Base-by-base conservation (phyloP, 2,329 filamentous ascomycete species). In the Trichoderma sp. region DNA sequence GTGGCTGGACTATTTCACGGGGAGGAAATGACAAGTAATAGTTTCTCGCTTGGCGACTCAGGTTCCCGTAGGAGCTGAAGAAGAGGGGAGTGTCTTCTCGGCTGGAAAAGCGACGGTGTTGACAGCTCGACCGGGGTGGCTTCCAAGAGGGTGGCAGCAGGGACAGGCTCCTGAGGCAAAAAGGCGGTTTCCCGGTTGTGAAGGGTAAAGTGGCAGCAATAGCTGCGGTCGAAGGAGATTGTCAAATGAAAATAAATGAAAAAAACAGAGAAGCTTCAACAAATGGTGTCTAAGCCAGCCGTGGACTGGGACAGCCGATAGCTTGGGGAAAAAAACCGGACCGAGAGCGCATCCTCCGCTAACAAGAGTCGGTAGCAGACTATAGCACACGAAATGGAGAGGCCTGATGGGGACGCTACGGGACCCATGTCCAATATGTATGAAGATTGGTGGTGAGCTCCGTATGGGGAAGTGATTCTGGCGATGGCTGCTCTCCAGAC, bases 321-420 rank as follows among this genome's bases (percentile, higher is more conserved):
- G 63, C 63, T 66, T 66, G 63, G 63, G 54, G 54, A 28, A 66
- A 66, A 66, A 66, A 66, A 66, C 63, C 63, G 63, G 63, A 55
- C 63, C 63, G 63, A 66, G 63, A 66, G n/a, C 18, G 54, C 30
- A 66, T 58, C 63, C 63, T 66, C 39, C 63, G 63, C 52, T 58
- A 24, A 28, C 37, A 43, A 49, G 54, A 28, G 52, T 66, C 51
- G 54, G 63, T 66, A 66, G 63, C 18, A 32, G 43, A 28, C 54
- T 37, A 51, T 64, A 28, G 56, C 52, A 56, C 5, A 65, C 26
- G 61, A 65, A 65, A 68, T 16, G 61, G 61, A 56, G 59, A 63
- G 26, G 61, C 37, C 11, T 26, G 61, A 65, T 65, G 61, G 61
- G 14, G 61, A 56, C 61, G 52, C 61, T 65, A 65, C 61, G 52